Percentiles rank a stretch among this genome's conserved stretches.
These are phyloP conservation scores for Dryas octopetala DNA, from an alignment of 306 rosid genomes.

Conservation along the genomic window DNA sequence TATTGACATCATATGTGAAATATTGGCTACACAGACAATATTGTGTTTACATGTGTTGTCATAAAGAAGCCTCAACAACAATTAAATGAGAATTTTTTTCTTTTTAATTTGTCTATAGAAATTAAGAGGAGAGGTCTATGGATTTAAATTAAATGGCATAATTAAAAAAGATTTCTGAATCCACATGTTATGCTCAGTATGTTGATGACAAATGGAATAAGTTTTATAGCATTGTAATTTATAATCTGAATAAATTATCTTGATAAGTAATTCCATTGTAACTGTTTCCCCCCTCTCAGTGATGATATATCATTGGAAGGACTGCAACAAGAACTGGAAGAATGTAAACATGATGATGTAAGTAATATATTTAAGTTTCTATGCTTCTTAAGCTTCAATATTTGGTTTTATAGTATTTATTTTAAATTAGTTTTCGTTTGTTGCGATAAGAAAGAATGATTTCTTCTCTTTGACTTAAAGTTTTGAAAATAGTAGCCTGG, in stretches of 20 bases:
- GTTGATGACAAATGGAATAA: neutral
- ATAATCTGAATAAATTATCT: neutral
- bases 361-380: slow-evolving; percentile 27
- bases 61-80: neutral
- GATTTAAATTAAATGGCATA: neutral
- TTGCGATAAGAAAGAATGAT: neutral
- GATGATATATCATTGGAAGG: slow-evolving; percentile 89
- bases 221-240: neutral
- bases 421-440: neutral
- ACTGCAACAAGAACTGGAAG: slow-evolving; percentile 86
- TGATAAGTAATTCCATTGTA: slow-evolving; percentile 7
- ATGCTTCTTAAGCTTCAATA: neutral
- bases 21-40: neutral
- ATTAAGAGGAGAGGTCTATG: neutral
- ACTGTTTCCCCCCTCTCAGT: slow-evolving; percentile 31
- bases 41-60: neutral
- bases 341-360: slow-evolving; percentile 78
- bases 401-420: neutral
- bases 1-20: neutral
- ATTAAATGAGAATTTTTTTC: neutral
- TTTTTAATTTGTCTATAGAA: neutral
- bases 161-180: too few relatives aligned
- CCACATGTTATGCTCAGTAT: neutral
- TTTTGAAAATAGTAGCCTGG: neutral
- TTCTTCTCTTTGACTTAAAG: neutral